Evolutionary conservation across 2,329 filamentous ascomycete species (phyloP), one percentile per base, ranked within the genome.

Genomic region (Ceratocystis cubensis): DNA sequence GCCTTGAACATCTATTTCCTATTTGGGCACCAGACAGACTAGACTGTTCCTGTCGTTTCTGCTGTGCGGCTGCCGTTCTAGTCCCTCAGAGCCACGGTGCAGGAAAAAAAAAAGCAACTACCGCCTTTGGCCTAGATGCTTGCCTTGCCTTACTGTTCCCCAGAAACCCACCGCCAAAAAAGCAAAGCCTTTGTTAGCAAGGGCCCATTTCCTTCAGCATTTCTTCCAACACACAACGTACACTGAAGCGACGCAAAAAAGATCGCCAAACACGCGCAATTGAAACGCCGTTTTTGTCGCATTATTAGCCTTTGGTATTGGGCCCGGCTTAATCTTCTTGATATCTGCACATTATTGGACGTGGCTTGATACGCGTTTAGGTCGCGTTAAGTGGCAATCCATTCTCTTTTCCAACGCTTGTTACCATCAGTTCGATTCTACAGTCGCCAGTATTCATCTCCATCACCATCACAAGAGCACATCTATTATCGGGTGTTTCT

Each of bases 331-430:
- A 5, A 37, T 7, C 28, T 41, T 37, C 57, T 53, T 17, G 48
- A 53, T 28, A 53, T 15, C 8, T 53, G 48, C 48, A 53, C 5
- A 53, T 53, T 25, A 53, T 53, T 53, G 48, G 48, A 53, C 48
- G 48, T 25, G 20, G 48, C 28, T 59, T 30, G 5, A 59, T 45
- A 65, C 63, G 63, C 63, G 63, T 65, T 59, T 10, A 30, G 30
- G 53, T 65, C 63, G 63, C 63, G 63, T 65, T 65, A 65, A 65
- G 63, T 65, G 63, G 63, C 37, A 33, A 25, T 33, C 63, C 44
- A 65, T 46, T 61, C 45, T 50, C 48, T 63, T 44, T 64, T 63
- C 63, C 48, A 22, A 15, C n/a, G n/a, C n/a, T 50, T 67, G 46
- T 10, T 15, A 22, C n/a, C 10, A 50, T 50, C 5, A 25, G 5